phyloP scores from a whole-genome alignment of 148 eudicot species.

The Fagopyrum esculentum region DNA sequence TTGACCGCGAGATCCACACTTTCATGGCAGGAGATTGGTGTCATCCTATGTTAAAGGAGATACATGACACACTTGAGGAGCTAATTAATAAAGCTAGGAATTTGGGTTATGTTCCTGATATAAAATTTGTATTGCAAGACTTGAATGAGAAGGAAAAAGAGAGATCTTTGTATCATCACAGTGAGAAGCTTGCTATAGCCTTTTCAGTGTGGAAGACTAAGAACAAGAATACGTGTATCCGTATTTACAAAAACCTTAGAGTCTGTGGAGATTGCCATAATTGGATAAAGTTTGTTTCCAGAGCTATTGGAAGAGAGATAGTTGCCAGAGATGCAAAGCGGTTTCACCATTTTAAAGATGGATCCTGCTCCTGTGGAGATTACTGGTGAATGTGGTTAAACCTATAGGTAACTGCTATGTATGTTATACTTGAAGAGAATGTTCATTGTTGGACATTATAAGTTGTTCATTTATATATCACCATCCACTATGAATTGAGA shows the following conservation, averaged over 20 bases:
- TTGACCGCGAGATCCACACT: slow-evolving; percentile 33
- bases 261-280: slow-evolving; percentile 46
- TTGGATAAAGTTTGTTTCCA: slow-evolving; percentile 31
- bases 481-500: not conserved
- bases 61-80: slow-evolving; percentile 21
- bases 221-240: slow-evolving; percentile 19
- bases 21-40: slow-evolving; percentile 34
- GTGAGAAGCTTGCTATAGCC: slow-evolving; percentile 39
- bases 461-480: too few relatives aligned
- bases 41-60: slow-evolving; percentile 24
- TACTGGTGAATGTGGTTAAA: slow-evolving; percentile 29
- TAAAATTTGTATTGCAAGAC: slow-evolving; percentile 28
- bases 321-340: slow-evolving; percentile 43
- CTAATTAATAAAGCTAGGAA: slow-evolving; percentile 25
- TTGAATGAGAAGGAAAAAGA: slow-evolving; percentile 35
- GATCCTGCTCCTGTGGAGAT: slow-evolving; percentile 40
- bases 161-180: slow-evolving; percentile 33
- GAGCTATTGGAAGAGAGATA: slow-evolving; percentile 30
- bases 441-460: not conserved
- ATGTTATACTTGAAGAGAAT: not conserved
- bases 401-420: not conserved
- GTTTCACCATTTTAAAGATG: slow-evolving; percentile 44
- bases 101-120: slow-evolving; percentile 39
- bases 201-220: slow-evolving; percentile 29
- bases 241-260: slow-evolving; percentile 39